Evolutionary conservation across 1,284 basidiomycete genomes (phyloP).

Genomic region (Porogramme epimiltina): DNA sequence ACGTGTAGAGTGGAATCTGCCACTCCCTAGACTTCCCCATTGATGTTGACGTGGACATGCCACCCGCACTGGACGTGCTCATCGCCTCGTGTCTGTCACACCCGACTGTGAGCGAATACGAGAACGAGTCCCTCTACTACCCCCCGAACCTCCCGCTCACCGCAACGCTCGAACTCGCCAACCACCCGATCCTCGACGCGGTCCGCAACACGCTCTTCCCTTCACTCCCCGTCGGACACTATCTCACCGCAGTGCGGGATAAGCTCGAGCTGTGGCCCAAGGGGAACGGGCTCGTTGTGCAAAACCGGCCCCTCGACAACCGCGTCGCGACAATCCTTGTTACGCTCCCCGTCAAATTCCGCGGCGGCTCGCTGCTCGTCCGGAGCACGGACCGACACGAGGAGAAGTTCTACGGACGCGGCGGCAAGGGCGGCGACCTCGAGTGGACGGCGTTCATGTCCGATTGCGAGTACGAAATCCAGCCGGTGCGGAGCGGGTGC

Average conservation of each 20-base stretch:
- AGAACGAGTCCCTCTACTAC: slow-evolving; percentile 70
- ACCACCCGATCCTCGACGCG: slow-evolving; percentile 78
- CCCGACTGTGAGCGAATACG: slow-evolving; percentile 49
- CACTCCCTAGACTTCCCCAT: slow-evolving; percentile 82
- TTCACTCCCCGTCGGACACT: slow-evolving; percentile 63
- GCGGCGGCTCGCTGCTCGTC: slow-evolving; percentile 65
- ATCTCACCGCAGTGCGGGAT: slow-evolving; percentile 68
- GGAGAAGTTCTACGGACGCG: slow-evolving; percentile 63
- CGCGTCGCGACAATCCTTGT: slow-evolving; percentile 72
- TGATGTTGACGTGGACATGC: slow-evolving; percentile 71
- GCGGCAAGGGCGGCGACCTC: slow-evolving; percentile 63
- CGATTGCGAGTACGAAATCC: slow-evolving; percentile 74
- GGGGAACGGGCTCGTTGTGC: slow-evolving; percentile 59
- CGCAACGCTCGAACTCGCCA: slow-evolving; percentile 73
- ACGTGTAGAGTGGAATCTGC: slow-evolving; percentile 68
- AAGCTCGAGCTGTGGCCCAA: slow-evolving; percentile 66
- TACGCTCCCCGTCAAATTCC: slow-evolving; percentile 71
- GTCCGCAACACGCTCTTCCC: slow-evolving; percentile 72
- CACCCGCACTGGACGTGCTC: slow-evolving; percentile 78
- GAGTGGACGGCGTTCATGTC: slow-evolving; percentile 76
- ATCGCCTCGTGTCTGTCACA: slow-evolving; percentile 74
- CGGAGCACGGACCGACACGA: slow-evolving; percentile 56
- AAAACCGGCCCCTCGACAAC: slow-evolving; percentile 60
- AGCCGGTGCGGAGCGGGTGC: slow-evolving; percentile 69
- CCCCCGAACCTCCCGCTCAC: slow-evolving; percentile 72